A percentile compares a stretch with the other conserved stretches of the same genome.
These are phyloP conservation scores for Xylaria nigripes DNA, from an alignment of 495 filamentous ascomycete genomes.

Conservation along the genomic window DNA sequence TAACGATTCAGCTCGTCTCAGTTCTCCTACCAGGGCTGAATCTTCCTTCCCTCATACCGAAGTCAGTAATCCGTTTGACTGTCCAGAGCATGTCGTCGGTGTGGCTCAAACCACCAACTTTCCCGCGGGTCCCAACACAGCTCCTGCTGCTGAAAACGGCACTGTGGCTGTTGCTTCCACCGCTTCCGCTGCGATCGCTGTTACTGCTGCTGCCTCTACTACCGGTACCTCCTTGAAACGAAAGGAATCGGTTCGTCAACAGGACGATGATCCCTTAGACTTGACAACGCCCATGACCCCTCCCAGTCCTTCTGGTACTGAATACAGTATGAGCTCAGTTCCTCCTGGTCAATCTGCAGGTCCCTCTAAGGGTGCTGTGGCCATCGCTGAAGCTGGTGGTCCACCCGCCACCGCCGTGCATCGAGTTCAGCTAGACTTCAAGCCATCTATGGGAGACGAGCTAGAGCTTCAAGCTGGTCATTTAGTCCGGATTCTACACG, in stretches of 20 bases:
- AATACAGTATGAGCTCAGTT: conserved; percentile 47
- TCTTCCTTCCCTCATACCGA: conserved; percentile 18
- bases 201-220: conserved; percentile 22
- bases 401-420: conserved; percentile 58
- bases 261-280: conserved; percentile 40
- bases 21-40: conserved; percentile 28
- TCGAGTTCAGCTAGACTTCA: conserved; percentile 92
- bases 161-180: conserved; percentile 33
- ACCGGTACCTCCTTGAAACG: conserved; percentile 24
- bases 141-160: conserved; percentile 18
- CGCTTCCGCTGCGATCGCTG: conserved; percentile 28
- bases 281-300: conserved; percentile 39
- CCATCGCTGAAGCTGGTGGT: conserved; percentile 47
- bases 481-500: conserved; percentile 80
- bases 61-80: conserved; percentile 34
- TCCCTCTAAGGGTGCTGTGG: conserved; percentile 38
- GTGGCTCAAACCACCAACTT: conserved; percentile 26
- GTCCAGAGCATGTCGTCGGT: conserved; percentile 24
- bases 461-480: conserved; percentile 69
- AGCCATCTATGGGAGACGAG: conserved; percentile 86
- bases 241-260: conserved; percentile 39
- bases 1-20: conserved; percentile 34
- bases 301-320: conserved; percentile 53
- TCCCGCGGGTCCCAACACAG: conserved; percentile 17
- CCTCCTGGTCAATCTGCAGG: conserved; percentile 40